Evolutionary conservation across 2,329 filamentous ascomycete genomes (phyloP).

Genomic region (Fusarium concolor): DNA sequence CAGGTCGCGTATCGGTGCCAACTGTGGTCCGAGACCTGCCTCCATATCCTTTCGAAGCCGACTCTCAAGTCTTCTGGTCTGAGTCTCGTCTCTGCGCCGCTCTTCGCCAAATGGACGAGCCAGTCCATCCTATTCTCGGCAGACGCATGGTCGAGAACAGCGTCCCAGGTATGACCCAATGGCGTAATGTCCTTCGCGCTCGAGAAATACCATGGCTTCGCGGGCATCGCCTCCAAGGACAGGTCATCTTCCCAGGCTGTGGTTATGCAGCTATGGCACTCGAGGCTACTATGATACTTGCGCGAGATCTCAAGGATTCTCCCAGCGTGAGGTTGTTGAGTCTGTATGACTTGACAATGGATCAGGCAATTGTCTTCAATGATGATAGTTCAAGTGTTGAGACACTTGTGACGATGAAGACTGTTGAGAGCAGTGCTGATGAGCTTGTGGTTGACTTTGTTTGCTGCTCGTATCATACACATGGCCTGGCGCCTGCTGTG

Average conservation of each 20-base stretch:
- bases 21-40: background rate
- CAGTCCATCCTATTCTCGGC: constrained; percentile 1
- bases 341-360: constrained; percentile 7
- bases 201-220: constrained; percentile 13
- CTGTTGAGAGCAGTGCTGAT: background rate
- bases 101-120: background rate
- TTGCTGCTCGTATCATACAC: constrained; percentile 11
- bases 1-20: background rate
- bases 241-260: constrained; percentile 19
- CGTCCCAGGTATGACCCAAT: constrained; percentile 4
- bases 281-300: background rate
- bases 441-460: constrained; percentile 3
- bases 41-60: constrained; percentile 2
- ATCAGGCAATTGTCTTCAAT: constrained; percentile 18
- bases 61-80: background rate
- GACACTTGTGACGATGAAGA: constrained; percentile 10
- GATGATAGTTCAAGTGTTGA: constrained; percentile 10
- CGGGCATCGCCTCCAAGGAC: constrained; percentile 18
- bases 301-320: background rate
- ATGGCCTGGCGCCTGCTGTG: background rate
- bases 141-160: background rate
- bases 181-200: constrained; percentile 8
- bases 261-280: constrained; percentile 19
- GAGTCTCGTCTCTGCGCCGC: background rate
- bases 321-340: constrained; percentile 3